Evolutionary conservation across 768 basidiomycete species (phyloP).

Genomic region (Calvatia gigantea): DNA sequence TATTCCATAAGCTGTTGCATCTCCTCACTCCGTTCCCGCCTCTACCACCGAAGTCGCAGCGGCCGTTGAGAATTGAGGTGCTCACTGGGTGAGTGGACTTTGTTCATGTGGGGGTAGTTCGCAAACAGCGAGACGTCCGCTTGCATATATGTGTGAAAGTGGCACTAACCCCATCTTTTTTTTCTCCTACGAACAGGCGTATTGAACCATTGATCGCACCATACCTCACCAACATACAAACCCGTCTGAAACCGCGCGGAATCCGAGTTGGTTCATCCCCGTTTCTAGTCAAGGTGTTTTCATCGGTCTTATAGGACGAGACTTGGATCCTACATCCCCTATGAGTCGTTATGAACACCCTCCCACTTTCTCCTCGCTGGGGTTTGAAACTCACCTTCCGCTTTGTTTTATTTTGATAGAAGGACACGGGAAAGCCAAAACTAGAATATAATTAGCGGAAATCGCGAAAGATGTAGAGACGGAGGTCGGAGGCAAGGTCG

Average conservation of each 20-base stretch:
- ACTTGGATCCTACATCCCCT: conserved; percentile 17
- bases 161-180: not conserved
- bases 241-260: conserved; percentile 66
- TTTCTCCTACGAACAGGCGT: conserved; percentile 31
- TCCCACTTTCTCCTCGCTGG: no score
- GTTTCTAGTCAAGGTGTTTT: conserved; percentile 60
- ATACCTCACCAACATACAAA: conserved; percentile 75
- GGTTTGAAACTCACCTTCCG: no score
- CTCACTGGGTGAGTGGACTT: conserved; percentile 62
- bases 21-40: conserved; percentile 71
- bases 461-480: conserved; percentile 62
- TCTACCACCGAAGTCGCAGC: conserved; percentile 69
- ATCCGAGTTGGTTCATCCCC: conserved; percentile 87
- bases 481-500: conserved; percentile 53
- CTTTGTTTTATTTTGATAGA: no score
- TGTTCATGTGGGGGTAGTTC: no score
- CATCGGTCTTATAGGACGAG: conserved; percentile 65
- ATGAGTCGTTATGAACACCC: not conserved
- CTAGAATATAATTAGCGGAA: conserved; percentile 43
- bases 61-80: conserved; percentile 77
- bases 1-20: conserved; percentile 81
- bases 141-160: not conserved
- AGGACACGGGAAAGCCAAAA: conserved; percentile 43
- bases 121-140: no score
- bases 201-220: conserved; percentile 84